Conservation (phyloP, 805 yeast species). For the Kurtzmaniella cleridarum region DNA sequence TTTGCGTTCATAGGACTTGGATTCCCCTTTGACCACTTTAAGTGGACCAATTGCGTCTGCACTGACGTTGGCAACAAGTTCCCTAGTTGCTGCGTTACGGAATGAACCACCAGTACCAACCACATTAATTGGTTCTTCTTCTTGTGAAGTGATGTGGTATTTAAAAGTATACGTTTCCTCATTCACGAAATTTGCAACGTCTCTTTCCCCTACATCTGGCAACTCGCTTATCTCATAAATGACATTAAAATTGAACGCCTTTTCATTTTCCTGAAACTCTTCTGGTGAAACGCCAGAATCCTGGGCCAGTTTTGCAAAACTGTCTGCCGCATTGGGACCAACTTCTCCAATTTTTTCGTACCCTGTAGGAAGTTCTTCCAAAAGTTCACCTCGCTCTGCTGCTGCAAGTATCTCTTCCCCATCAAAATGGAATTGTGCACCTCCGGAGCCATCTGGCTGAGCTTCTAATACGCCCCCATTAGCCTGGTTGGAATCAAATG, state of each 20-base stretch:
- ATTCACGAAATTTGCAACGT: constrained; percentile 2
- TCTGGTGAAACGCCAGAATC: no score
- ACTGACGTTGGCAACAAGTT: constrained; percentile 55
- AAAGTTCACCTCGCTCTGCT: neutral
- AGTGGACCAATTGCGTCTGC: constrained; percentile 60
- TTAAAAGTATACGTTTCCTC: constrained; percentile 50
- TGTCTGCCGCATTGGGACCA: no score
- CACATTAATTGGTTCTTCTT: constrained; percentile 44
- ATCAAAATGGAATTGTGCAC: no score
- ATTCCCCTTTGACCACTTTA: constrained; percentile 43
- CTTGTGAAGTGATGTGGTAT: constrained; percentile 50
- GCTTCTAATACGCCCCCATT: no score
- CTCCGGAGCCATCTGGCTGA: no score
- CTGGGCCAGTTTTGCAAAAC: no score
- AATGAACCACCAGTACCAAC: constrained; percentile 69
- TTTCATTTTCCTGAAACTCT: no score
- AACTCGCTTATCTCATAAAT: constrained; percentile 1
- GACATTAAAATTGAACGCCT: neutral
- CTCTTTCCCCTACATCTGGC: constrained; percentile 1
- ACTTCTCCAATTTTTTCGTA: neutral
- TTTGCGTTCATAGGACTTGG: constrained; percentile 12
- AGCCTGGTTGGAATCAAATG: no score
- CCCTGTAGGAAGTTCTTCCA: constrained; percentile 3
- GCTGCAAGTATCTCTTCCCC: no score
- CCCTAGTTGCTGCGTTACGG: constrained; percentile 49